Evolutionary conservation across 345 rosid genomes (phyloP).

Genomic region (Litchi chinensis): DNA sequence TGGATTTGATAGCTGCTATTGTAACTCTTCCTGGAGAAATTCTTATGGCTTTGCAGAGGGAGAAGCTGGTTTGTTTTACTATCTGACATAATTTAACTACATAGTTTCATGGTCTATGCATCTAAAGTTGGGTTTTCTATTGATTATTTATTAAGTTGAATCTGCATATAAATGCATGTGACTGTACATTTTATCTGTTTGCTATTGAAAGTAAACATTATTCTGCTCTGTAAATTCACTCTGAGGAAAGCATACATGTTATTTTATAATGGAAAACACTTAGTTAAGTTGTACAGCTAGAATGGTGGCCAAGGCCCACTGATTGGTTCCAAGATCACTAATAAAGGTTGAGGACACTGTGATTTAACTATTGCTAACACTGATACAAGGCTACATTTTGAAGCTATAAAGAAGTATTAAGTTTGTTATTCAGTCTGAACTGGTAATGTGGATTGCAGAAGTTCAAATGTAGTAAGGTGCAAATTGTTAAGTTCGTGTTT

Average conservation of each 20-base stretch:
- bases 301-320: neutral
- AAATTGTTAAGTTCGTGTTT: neutral
- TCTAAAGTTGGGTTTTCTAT: neutral
- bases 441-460: neutral
- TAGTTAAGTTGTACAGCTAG: neutral
- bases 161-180: neutral
- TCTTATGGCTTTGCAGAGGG: conserved; percentile 58
- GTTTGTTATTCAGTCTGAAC: neutral
- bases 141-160: neutral
- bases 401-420: neutral
- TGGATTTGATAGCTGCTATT: conserved; percentile 51
- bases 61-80: conserved; percentile 59
- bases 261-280: neutral
- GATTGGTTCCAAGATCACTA: neutral
- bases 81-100: neutral
- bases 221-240: neutral
- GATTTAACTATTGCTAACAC: neutral
- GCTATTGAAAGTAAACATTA: neutral
- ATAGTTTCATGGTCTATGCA: neutral
- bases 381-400: neutral
- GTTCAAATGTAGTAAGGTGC: neutral
- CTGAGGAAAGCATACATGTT: neutral
- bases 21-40: conserved; percentile 58
- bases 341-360: neutral
- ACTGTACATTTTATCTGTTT: neutral